Conservation (phyloP, 495 filamentous ascomycete genomes). For the Parachaetomium inaequale region DNA sequence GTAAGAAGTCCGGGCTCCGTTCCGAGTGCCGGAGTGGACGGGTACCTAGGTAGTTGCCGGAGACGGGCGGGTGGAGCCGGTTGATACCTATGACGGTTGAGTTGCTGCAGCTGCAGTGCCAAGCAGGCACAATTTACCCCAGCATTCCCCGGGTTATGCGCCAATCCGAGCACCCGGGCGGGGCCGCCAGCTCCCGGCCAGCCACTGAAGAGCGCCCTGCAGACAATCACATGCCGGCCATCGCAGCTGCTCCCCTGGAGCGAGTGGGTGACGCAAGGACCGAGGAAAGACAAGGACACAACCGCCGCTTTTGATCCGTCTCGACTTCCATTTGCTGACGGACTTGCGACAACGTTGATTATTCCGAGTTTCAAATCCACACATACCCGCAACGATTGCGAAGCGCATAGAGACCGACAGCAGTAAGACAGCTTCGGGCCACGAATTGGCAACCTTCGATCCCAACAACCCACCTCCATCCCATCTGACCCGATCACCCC, state of each 20-base stretch:
- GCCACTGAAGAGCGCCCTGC: slow-evolving; percentile 1
- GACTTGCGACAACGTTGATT: not conserved
- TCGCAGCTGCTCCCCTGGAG: not conserved
- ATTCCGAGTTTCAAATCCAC: not conserved
- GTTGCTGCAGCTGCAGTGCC: not conserved
- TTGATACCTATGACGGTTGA: not conserved
- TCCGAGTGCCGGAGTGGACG: slow-evolving; percentile 6
- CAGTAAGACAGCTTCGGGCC: not conserved
- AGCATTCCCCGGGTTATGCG: slow-evolving; percentile 18
- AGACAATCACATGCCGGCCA: slow-evolving; percentile 32
- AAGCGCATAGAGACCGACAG: not conserved
- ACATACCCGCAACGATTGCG: not conserved
- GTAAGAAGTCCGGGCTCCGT: not conserved
- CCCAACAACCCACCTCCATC: not conserved
- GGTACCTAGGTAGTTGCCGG: not conserved
- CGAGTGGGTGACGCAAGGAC: slow-evolving; percentile 38
- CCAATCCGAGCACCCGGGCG: slow-evolving; percentile 6
- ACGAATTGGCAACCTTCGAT: not conserved
- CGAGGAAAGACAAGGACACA: slow-evolving; percentile 12
- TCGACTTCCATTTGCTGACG: not conserved
- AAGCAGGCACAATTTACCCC: not conserved
- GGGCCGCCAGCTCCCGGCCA: not conserved
- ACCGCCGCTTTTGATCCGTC: not conserved
- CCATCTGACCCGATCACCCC: not conserved
- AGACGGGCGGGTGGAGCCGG: not conserved